Evolutionary conservation across 2,329 filamentous ascomycete genomes (phyloP).

Genomic region (Aspergillus puulaauensis): DNA sequence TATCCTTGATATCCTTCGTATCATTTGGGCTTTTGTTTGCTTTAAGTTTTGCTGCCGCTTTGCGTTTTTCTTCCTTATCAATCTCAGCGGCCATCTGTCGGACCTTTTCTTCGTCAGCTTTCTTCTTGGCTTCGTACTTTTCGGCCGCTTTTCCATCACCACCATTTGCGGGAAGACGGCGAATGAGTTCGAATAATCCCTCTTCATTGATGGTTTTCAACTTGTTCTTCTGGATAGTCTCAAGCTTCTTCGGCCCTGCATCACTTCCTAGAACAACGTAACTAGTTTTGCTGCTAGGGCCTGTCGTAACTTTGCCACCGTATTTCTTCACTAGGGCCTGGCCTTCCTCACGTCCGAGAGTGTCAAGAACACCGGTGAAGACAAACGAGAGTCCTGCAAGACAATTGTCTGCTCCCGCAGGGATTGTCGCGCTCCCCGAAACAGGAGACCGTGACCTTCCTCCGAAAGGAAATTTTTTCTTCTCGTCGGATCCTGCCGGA

Average conservation of each 20-base stretch:
- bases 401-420: conserved; percentile 83
- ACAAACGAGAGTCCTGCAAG: conserved; percentile 88
- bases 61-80: conserved; percentile 70
- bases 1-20: conserved; percentile 44
- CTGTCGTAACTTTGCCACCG: conserved; percentile 83
- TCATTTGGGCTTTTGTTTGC: conserved; percentile 37
- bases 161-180: conserved; percentile 76
- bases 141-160: conserved; percentile 85
- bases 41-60: conserved; percentile 55
- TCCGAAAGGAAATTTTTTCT: conserved; percentile 77
- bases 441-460: conserved; percentile 62
- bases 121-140: conserved; percentile 79
- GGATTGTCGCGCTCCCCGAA: conserved; percentile 68
- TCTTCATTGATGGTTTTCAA: conserved; percentile 95
- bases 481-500: conserved; percentile 66
- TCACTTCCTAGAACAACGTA: conserved; percentile 90
- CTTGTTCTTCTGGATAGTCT: conserved; percentile 74
- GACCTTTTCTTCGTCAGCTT: conserved; percentile 80
- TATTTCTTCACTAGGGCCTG: conserved; percentile 87
- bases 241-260: conserved; percentile 88
- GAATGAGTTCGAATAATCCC: conserved; percentile 84
- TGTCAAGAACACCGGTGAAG: conserved; percentile 84
- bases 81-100: conserved; percentile 79
- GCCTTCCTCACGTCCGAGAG: conserved; percentile 79
- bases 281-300: conserved; percentile 88